These are phyloP conservation scores for Hanseniaspora singularis DNA, from an alignment of 805 yeast species.

Conservation along the genomic window DNA sequence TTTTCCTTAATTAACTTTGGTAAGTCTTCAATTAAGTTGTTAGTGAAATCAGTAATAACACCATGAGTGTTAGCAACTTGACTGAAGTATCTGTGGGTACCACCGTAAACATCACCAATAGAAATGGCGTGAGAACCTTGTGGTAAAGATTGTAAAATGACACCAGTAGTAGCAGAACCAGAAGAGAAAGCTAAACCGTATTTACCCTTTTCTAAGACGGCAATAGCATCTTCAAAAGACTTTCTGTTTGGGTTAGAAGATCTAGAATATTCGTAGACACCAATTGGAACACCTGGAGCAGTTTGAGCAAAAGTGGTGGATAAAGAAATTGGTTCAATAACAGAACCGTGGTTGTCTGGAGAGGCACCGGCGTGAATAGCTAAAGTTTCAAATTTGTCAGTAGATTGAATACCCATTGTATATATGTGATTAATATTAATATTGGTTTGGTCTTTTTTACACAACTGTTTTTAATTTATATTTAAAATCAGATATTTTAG, in stretches of 20 bases:
- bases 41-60: constrained; percentile 54
- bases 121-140: constrained; percentile 63
- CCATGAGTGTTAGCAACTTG: constrained; percentile 74
- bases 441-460: too few relatives aligned
- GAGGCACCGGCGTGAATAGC: constrained; percentile 80
- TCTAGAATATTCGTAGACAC: constrained; percentile 72
- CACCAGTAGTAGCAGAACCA: constrained; percentile 79
- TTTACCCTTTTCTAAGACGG: constrained; percentile 65
- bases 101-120: constrained; percentile 82
- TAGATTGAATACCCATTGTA: constrained; percentile 21
- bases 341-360: constrained; percentile 71
- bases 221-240: constrained; percentile 66
- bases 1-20: constrained; percentile 43
- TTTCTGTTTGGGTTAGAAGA: constrained; percentile 80
- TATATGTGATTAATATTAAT: background rate
- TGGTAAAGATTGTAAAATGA: constrained; percentile 60
- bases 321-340: constrained; percentile 69
- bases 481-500: background rate
- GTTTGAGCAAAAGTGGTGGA: constrained; percentile 77
- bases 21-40: constrained; percentile 49
- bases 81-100: constrained; percentile 83
- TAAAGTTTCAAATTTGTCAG: constrained; percentile 52
- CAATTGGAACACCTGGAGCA: constrained; percentile 66
- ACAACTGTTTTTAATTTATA: too few relatives aligned
- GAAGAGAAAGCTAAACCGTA: constrained; percentile 68